These are phyloP conservation scores for Tulasnella sp. DNA, from an alignment of 768 basidiomycete species.

Conservation along the genomic window DNA sequence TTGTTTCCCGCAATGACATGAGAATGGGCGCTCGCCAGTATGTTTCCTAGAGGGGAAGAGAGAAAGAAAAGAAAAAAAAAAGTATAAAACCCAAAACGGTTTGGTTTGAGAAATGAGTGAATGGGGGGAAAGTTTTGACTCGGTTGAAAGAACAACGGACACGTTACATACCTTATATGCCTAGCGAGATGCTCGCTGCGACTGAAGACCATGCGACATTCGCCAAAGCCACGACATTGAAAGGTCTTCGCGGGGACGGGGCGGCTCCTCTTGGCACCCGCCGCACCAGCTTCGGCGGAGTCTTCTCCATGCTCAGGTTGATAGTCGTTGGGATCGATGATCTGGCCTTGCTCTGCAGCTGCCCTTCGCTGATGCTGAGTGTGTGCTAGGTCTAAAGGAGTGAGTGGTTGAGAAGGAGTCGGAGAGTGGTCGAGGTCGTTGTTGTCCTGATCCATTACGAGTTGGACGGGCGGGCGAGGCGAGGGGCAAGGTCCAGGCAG, in stretches of 20 bases:
- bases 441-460: too few relatives aligned
- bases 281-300: neutral
- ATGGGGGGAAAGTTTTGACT: neutral
- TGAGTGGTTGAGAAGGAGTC: too few relatives aligned
- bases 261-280: conserved; percentile 50
- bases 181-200: conserved; percentile 91
- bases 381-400: too few relatives aligned
- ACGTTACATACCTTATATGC: conserved; percentile 68
- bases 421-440: too few relatives aligned
- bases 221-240: conserved; percentile 88
- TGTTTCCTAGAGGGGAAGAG: conserved; percentile 60
- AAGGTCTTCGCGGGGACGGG: conserved; percentile 88
- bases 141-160: conserved; percentile 3
- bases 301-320: neutral
- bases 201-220: conserved; percentile 94
- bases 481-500: too few relatives aligned
- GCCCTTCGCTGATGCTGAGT: too few relatives aligned
- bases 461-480: too few relatives aligned
- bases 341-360: too few relatives aligned
- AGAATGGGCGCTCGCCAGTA: conserved; percentile 93
- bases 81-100: too few relatives aligned
- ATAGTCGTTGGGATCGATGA: too few relatives aligned
- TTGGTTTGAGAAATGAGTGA: neutral
- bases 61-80: too few relatives aligned
- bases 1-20: conserved; percentile 90